Percentiles rank a stretch among this genome's conserved stretches.
Evolutionary conservation across 441 rosid genomes (phyloP).

Genomic region (Brassica hybrid): DNA sequence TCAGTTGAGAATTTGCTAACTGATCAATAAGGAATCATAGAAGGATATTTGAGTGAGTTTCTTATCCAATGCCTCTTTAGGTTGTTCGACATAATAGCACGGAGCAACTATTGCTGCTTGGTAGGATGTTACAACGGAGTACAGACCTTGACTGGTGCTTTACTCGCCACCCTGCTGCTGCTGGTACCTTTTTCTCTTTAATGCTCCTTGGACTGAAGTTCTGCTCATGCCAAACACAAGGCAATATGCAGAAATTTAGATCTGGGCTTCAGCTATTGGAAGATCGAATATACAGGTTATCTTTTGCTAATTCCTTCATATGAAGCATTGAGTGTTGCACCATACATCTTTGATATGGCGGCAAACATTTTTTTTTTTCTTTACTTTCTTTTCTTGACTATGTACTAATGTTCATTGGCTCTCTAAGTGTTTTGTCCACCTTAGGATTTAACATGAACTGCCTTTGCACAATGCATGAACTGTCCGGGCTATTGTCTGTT

Average conservation of each 20-base stretch:
- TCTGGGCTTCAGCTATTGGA: conserved; percentile 89
- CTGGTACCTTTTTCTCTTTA: conserved; percentile 94
- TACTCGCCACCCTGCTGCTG: conserved; percentile 96
- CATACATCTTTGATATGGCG: conserved; percentile 27
- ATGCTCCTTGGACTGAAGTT: conserved; percentile 99
- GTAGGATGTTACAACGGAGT: conserved; percentile 93
- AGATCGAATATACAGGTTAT: conserved; percentile 93
- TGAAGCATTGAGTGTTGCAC: conserved; percentile 21
- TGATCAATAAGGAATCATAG: conserved; percentile 25
- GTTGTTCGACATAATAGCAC: conserved; percentile 91
- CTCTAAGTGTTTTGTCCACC: conserved; percentile 27
- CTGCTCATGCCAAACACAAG: conserved; percentile 85
- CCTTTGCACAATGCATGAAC: conserved; percentile 14
- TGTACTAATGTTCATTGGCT: conserved; percentile 1
- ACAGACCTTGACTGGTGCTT: conserved; percentile 88
- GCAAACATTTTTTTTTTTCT: conserved; percentile 6
- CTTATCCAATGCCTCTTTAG: conserved; percentile 49
- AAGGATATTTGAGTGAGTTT: conserved; percentile 25
- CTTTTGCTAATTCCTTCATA: conserved; percentile 14
- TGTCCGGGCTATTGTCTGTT: conserved; percentile 18
- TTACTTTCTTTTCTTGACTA: conserved; percentile 3
- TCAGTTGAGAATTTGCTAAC: conserved; percentile 20
- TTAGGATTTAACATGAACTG: conserved; percentile 23
- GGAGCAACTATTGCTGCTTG: conserved; percentile 95
- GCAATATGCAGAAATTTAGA: conserved; percentile 86